Percentiles rank a stretch among this genome's conserved stretches.
phyloP scores from a whole-genome alignment of 2,329 filamentous ascomycete genomes.

The Ophiostoma piceae region DNA sequence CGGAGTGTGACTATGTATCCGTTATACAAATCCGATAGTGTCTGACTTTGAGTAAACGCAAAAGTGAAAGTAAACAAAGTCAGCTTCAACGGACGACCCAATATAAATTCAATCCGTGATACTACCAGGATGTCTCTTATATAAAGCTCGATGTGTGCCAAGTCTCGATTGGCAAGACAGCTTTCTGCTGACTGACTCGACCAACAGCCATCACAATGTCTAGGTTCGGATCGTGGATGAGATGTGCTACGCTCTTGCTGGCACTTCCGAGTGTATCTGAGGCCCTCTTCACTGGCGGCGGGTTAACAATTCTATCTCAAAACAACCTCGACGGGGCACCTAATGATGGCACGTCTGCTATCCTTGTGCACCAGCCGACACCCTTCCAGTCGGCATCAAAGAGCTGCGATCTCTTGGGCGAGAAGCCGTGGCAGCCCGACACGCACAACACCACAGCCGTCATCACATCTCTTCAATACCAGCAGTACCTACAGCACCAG shows the following conservation, averaged over 20 bases:
- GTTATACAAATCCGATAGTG: neutral
- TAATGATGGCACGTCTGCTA: slow-evolving; percentile 23
- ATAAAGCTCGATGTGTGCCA: neutral
- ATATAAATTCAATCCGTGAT: neutral
- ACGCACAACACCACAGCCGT: slow-evolving; percentile 26
- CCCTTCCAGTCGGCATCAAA: slow-evolving; percentile 18
- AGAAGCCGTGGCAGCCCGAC: slow-evolving; percentile 28
- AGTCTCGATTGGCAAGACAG: neutral
- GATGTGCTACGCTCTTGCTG: neutral
- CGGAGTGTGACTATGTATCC: neutral
- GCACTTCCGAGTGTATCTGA: neutral
- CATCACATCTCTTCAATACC: slow-evolving; percentile 29
- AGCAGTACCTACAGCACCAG: slow-evolving; percentile 21
- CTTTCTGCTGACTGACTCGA: neutral
- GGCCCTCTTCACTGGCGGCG: slow-evolving; percentile 15
- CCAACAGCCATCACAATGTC: slow-evolving; percentile 4
- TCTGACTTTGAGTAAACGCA: neutral
- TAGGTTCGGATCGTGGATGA: neutral
- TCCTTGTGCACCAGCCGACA: slow-evolving; percentile 25
- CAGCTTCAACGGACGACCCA: neutral
- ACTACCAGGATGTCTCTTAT: neutral
- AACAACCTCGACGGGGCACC: slow-evolving; percentile 16
- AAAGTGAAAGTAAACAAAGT: neutral
- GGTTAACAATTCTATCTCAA: slow-evolving; percentile 19
- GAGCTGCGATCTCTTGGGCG: slow-evolving; percentile 25